phyloP scores from a whole-genome alignment of 1,284 basidiomycete genomes.

The Puccinia coronata region DNA sequence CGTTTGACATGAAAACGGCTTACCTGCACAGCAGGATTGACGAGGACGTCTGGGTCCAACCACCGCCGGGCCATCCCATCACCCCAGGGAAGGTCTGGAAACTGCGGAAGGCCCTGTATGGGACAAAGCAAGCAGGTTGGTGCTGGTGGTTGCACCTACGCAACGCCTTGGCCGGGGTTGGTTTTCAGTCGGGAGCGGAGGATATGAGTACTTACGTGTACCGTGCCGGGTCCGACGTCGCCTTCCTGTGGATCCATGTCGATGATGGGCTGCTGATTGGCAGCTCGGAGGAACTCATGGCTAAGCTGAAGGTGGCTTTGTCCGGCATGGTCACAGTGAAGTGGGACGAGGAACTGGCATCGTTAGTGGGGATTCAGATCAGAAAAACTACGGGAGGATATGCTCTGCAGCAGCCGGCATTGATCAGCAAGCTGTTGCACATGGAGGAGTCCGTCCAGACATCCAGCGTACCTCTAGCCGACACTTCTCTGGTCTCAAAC shows the following conservation, averaged over 20 bases:
- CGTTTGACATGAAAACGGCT: neutral
- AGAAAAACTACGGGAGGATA: neutral
- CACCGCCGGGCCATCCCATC: neutral
- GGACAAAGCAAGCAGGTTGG: neutral
- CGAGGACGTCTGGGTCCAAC: constrained; percentile 2
- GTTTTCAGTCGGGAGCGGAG: neutral
- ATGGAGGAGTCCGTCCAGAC: neutral
- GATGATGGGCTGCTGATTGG: neutral
- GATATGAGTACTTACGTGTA: constrained; percentile 1
- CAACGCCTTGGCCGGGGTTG: neutral
- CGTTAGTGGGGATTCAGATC: neutral
- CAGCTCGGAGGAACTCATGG: neutral
- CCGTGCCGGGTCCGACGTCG: no score
- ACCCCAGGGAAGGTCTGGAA: neutral
- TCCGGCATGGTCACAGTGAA: no score
- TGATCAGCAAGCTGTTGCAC: neutral
- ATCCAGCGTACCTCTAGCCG: neutral
- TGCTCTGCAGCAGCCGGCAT: neutral
- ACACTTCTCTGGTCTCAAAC: neutral
- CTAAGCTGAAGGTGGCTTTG: neutral
- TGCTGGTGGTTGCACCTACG: neutral
- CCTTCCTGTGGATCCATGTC: neutral
- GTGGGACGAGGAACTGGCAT: neutral
- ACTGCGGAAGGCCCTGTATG: no score
- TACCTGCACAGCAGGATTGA: neutral